These are phyloP conservation scores for Starmera amethionina DNA, from an alignment of 805 yeast genomes.

Conservation along the genomic window DNA sequence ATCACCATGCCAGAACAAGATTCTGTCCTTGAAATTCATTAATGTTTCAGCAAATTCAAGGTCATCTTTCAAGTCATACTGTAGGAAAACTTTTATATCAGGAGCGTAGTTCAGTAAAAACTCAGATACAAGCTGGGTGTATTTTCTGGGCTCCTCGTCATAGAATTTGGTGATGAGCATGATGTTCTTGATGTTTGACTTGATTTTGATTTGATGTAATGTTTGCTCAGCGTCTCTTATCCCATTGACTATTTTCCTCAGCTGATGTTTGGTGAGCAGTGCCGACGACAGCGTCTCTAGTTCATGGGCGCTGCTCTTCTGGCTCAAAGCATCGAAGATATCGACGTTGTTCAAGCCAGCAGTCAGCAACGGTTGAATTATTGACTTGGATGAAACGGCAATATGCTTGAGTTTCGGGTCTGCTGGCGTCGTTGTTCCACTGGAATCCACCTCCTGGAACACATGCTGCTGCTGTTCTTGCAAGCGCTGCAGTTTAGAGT, in stretches of 20 bases:
- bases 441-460: too few relatives aligned
- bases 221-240: constrained; percentile 21
- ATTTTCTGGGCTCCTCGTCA: constrained; percentile 21
- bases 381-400: constrained; percentile 6
- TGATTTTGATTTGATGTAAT: constrained; percentile 19
- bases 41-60: constrained; percentile 3
- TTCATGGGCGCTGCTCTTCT: constrained; percentile 5
- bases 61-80: constrained; percentile 8
- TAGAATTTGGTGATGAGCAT: constrained; percentile 21
- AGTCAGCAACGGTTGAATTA: constrained; percentile 17
- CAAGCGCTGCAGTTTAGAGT: too few relatives aligned
- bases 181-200: constrained; percentile 15
- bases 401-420: too few relatives aligned
- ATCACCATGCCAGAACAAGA: constrained; percentile 17
- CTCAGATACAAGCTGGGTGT: constrained; percentile 14
- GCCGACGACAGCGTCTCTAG: constrained; percentile 11
- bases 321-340: constrained; percentile 10
- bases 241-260: constrained; percentile 18
- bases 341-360: constrained; percentile 18
- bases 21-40: constrained; percentile 5
- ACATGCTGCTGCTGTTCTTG: too few relatives aligned
- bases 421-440: too few relatives aligned
- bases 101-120: constrained; percentile 12
- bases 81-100: constrained; percentile 12
- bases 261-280: constrained; percentile 17